These are phyloP conservation scores for Breynia disticha DNA, from an alignment of 441 rosid species.

Conservation along the genomic window DNA sequence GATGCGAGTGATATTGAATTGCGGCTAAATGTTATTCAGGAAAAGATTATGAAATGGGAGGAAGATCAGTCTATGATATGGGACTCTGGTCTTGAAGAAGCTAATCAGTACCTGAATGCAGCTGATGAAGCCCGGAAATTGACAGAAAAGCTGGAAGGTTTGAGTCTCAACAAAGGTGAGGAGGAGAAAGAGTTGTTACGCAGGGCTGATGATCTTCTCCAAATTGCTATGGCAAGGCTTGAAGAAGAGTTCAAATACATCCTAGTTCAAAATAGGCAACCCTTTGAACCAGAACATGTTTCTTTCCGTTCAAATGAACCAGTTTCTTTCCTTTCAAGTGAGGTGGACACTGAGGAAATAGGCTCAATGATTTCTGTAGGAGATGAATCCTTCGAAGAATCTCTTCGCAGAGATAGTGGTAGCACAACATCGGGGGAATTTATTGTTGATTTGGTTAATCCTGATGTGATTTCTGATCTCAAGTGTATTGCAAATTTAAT, in stretches of 20 bases:
- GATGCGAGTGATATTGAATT: constrained; percentile 31
- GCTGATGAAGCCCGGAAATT: constrained; percentile 44
- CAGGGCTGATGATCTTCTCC: constrained; percentile 72
- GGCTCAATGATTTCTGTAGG: constrained; percentile 41
- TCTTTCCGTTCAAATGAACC: constrained; percentile 52
- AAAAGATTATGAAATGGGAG: constrained; percentile 64
- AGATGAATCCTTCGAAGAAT: constrained; percentile 57
- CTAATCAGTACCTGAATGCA: constrained; percentile 39
- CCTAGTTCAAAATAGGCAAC: constrained; percentile 54
- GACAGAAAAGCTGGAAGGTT: constrained; percentile 41
- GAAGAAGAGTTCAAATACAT: constrained; percentile 78
- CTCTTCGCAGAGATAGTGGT: constrained; percentile 38
- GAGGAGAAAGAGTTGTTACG: constrained; percentile 33
- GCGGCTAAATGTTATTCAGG: constrained; percentile 39
- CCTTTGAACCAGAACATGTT: constrained; percentile 54
- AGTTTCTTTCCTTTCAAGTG: constrained; percentile 55
- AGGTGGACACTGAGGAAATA: constrained; percentile 40
- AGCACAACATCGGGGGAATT: constrained; percentile 47
- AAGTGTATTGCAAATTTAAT: constrained; percentile 54
- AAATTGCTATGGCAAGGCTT: constrained; percentile 74
- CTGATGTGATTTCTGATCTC: constrained; percentile 56
- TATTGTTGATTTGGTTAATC: constrained; percentile 56
- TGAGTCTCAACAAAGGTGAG: constrained; percentile 16
- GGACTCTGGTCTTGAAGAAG: constrained; percentile 55
- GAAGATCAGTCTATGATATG: constrained; percentile 70